phyloP scores from a whole-genome alignment of 2,329 filamentous ascomycete species.

The Fusarium palustre region DNA sequence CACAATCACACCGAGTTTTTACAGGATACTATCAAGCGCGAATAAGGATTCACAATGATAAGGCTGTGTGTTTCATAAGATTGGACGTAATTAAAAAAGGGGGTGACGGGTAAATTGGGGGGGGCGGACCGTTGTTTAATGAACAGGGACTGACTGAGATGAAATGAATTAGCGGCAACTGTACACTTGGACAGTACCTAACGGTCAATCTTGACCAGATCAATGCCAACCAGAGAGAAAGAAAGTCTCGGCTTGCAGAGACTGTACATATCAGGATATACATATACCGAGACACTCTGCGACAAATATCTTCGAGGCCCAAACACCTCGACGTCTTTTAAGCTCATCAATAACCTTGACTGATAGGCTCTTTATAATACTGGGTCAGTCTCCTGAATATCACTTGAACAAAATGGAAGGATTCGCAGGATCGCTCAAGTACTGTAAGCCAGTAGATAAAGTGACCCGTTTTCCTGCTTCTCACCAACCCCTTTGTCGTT shows the following conservation, averaged over 20 bases:
- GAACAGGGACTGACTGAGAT: constrained; percentile 11
- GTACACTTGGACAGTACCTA: background rate
- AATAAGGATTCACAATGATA: background rate
- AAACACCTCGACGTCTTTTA: constrained; percentile 9
- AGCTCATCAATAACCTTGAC: constrained; percentile 1
- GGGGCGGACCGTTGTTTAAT: constrained; percentile 31
- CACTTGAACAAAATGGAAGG: constrained; percentile 7
- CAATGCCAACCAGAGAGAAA: background rate
- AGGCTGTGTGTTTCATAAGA: constrained; percentile 2
- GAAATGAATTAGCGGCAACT: constrained; percentile 11
- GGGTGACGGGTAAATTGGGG: constrained; percentile 26
- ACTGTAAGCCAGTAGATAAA: background rate
- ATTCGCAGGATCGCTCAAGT: constrained; percentile 11
- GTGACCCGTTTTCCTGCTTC: background rate
- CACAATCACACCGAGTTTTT: constrained; percentile 29
- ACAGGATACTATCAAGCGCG: background rate
- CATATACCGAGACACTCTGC: constrained; percentile 14
- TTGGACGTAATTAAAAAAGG: constrained; percentile 17
- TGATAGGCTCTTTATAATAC: background rate
- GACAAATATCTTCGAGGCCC: constrained; percentile 10
- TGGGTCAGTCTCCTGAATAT: constrained; percentile 29
- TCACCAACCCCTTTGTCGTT: constrained; percentile 1
- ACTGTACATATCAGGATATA: background rate
- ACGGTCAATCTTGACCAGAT: background rate
- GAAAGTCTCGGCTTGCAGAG: background rate